Conservation (phyloP, 2,329 filamentous ascomycete genomes). For the Chaetomium globosum region DNA sequence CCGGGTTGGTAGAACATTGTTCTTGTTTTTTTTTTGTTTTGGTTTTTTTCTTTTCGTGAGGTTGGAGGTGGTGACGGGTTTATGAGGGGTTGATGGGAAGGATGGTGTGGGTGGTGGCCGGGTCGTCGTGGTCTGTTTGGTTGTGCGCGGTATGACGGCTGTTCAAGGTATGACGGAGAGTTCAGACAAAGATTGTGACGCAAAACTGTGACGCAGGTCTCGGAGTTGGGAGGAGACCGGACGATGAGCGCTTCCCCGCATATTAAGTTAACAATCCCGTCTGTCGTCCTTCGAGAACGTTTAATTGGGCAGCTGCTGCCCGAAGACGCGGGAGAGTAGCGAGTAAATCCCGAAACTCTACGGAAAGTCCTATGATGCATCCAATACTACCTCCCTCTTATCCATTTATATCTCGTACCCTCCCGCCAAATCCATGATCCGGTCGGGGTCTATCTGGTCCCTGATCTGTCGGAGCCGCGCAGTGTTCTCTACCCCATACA, state of each 20-base stretch:
- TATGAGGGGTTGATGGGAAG: background rate
- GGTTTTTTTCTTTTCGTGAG: too few relatives aligned
- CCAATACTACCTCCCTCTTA: background rate
- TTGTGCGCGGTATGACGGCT: background rate
- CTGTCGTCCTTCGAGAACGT: background rate
- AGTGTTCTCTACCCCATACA: constrained; percentile 34
- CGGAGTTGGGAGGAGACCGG: background rate
- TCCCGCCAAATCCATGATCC: constrained; percentile 39
- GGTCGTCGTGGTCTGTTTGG: background rate
- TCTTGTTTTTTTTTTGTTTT: background rate
- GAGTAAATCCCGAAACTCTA: background rate
- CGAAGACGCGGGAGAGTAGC: background rate
- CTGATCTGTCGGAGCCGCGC: constrained; percentile 33
- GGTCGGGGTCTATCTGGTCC: constrained; percentile 32
- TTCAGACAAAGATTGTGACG: background rate
- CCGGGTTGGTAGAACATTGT: constrained; percentile 36
- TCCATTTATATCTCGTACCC: constrained; percentile 32
- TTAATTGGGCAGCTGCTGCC: constrained; percentile 2
- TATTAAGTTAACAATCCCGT: background rate
- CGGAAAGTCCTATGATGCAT: background rate
- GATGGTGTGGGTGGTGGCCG: background rate
- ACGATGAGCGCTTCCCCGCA: background rate
- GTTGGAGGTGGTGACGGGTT: background rate
- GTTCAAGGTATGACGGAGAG: background rate
- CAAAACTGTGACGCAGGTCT: background rate